phyloP scores from a whole-genome alignment of 2,329 filamentous ascomycete species.

The Gremmenia infestans region DNA sequence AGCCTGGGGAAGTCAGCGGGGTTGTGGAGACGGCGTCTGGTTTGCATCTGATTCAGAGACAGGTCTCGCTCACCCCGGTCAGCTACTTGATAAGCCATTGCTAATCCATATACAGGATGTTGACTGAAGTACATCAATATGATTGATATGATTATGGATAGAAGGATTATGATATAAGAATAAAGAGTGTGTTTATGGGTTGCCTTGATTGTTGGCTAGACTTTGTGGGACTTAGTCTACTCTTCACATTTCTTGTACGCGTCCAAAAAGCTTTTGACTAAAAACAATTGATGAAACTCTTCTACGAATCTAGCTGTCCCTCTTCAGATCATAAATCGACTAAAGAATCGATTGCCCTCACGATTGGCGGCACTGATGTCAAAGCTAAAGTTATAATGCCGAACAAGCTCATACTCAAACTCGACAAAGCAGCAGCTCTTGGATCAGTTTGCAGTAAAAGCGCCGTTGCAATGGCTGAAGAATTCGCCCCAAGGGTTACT shows the following conservation, averaged over 20 bases:
- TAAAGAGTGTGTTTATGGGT: slow-evolving; percentile 2
- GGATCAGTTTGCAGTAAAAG: slow-evolving; percentile 51
- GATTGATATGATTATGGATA: not conserved
- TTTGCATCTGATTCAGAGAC: slow-evolving; percentile 94
- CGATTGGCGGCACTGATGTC: slow-evolving; percentile 52
- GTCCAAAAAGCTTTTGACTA: slow-evolving; percentile 12
- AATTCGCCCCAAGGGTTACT: slow-evolving; percentile 56
- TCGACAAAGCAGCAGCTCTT: slow-evolving; percentile 53
- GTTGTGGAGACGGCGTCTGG: slow-evolving; percentile 91
- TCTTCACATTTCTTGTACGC: not conserved
- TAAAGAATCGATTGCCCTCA: slow-evolving; percentile 42
- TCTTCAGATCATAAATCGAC: slow-evolving; percentile 36
- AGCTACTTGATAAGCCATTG: not conserved
- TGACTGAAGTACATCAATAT: not conserved
- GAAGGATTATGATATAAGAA: not conserved
- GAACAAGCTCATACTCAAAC: slow-evolving; percentile 56
- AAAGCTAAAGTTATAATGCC: slow-evolving; percentile 54
- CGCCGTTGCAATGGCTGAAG: slow-evolving; percentile 55
- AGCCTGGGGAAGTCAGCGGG: slow-evolving; percentile 79
- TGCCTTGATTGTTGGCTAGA: slow-evolving; percentile 7
- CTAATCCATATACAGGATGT: not conserved
- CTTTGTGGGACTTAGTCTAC: slow-evolving; percentile 1
- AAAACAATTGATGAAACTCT: slow-evolving; percentile 7
- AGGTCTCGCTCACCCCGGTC: slow-evolving; percentile 1
- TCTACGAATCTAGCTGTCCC: slow-evolving; percentile 14